Percentiles rank a stretch among this genome's conserved stretches.
phyloP scores from a whole-genome alignment of 2,329 filamentous ascomycete species.

The Paracamarosporium sp. region DNA sequence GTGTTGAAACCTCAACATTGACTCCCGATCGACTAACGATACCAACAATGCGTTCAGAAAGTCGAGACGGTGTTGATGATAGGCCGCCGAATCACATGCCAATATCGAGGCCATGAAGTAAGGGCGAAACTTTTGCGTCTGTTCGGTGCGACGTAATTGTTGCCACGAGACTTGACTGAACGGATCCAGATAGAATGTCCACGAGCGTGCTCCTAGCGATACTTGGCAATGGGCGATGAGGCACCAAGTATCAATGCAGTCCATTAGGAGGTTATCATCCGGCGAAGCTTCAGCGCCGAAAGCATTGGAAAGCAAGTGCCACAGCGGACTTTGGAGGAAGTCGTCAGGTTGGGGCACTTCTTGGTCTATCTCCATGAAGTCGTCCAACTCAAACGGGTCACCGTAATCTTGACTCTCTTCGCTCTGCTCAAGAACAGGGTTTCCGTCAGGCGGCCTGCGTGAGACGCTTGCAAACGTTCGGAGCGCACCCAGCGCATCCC shows the following conservation, averaged over 20 bases:
- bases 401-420: slow-evolving; percentile 72
- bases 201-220: slow-evolving; percentile 53
- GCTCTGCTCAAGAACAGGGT: slow-evolving; percentile 45
- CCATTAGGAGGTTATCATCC: slow-evolving; percentile 61
- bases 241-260: slow-evolving; percentile 63
- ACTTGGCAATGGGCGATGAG: slow-evolving; percentile 57
- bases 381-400: slow-evolving; percentile 63
- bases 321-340: slow-evolving; percentile 57
- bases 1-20: slow-evolving; percentile 68
- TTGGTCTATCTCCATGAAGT: slow-evolving; percentile 46
- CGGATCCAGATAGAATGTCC: slow-evolving; percentile 63
- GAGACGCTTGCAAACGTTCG: slow-evolving; percentile 45
- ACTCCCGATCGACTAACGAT: slow-evolving; percentile 65
- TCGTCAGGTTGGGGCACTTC: slow-evolving; percentile 31
- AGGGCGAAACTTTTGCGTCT: slow-evolving; percentile 53
- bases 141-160: slow-evolving; percentile 54
- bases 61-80: slow-evolving; percentile 54
- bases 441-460: slow-evolving; percentile 19
- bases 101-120: slow-evolving; percentile 53
- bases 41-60: slow-evolving; percentile 62
- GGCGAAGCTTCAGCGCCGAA: slow-evolving; percentile 64
- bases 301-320: slow-evolving; percentile 64
- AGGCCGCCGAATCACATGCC: slow-evolving; percentile 47
- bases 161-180: slow-evolving; percentile 61
- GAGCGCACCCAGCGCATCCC: slow-evolving; percentile 58